Conservation (phyloP, 148 eudicot species). For the Mesembryanthemum crystallinum region DNA sequence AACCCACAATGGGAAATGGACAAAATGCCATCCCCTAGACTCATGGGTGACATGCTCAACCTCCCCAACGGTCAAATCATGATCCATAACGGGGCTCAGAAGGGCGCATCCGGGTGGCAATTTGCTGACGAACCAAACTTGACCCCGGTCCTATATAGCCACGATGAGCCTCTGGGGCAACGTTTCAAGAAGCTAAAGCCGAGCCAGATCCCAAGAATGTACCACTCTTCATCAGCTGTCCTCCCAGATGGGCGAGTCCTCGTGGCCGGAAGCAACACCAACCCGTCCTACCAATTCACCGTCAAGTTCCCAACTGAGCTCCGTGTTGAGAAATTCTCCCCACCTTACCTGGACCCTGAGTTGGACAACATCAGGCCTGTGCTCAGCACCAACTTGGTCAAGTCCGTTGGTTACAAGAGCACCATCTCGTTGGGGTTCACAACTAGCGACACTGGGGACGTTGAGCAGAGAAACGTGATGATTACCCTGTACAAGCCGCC, state of each 20-base stretch:
- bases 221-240: constrained; percentile 61
- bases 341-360: constrained; percentile 55
- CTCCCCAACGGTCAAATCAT: constrained; percentile 66
- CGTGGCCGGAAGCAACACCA: constrained; percentile 78
- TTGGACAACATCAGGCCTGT: constrained; percentile 29
- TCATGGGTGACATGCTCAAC: constrained; percentile 77
- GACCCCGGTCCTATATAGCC: constrained; percentile 54
- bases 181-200: constrained; percentile 44
- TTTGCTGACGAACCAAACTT: constrained; percentile 45
- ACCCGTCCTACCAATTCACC: constrained; percentile 33
- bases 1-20: constrained; percentile 60
- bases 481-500: constrained; percentile 66
- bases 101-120: constrained; percentile 69
- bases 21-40: constrained; percentile 59
- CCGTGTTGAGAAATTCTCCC: constrained; percentile 67
- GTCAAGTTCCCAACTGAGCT: constrained; percentile 54
- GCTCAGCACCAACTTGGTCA: constrained; percentile 9
- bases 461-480: constrained; percentile 29
- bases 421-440: constrained; percentile 24
- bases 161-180: constrained; percentile 31
- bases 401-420: constrained; percentile 29
- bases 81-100: constrained; percentile 62
- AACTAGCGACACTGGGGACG: background rate
- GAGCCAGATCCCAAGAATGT: constrained; percentile 58
- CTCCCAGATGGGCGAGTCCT: constrained; percentile 50